Conservation (phyloP, 305 asterid genomes). For the Ilex paraguariensis region DNA sequence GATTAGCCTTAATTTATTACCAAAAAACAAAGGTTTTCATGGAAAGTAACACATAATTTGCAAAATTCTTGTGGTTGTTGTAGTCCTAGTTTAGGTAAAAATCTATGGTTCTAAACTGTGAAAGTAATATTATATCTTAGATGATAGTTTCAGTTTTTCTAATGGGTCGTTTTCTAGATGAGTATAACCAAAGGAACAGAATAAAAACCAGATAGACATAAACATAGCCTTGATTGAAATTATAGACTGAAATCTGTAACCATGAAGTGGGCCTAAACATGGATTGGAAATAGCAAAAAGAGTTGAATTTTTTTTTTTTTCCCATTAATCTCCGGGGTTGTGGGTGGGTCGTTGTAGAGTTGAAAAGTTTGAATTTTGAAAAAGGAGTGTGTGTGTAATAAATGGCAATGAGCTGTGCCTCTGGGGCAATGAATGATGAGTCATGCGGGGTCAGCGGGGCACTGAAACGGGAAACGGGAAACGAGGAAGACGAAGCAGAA, state of each 20-base stretch:
- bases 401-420: slow-evolving; percentile 12
- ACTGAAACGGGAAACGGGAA: slow-evolving; percentile 59
- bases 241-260: too few relatives aligned
- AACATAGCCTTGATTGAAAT: too few relatives aligned
- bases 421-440: slow-evolving; percentile 11
- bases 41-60: background rate
- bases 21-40: background rate
- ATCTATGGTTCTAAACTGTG: too few relatives aligned
- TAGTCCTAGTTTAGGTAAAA: too few relatives aligned
- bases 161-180: background rate
- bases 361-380: slow-evolving; percentile 3
- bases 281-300: too few relatives aligned
- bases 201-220: too few relatives aligned
- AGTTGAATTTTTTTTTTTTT: too few relatives aligned
- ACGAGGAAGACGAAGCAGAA: slow-evolving; percentile 10
- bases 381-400: slow-evolving; percentile 2
- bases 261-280: too few relatives aligned
- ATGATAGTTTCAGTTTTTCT: background rate
- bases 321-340: too few relatives aligned
- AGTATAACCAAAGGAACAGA: too few relatives aligned
- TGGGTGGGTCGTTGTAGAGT: background rate
- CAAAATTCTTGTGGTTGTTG: too few relatives aligned
- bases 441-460: slow-evolving; percentile 17
- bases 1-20: background rate
- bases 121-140: too few relatives aligned